phyloP scores from a whole-genome alignment of 495 filamentous ascomycete genomes.

The Trichoderma virens region DNA sequence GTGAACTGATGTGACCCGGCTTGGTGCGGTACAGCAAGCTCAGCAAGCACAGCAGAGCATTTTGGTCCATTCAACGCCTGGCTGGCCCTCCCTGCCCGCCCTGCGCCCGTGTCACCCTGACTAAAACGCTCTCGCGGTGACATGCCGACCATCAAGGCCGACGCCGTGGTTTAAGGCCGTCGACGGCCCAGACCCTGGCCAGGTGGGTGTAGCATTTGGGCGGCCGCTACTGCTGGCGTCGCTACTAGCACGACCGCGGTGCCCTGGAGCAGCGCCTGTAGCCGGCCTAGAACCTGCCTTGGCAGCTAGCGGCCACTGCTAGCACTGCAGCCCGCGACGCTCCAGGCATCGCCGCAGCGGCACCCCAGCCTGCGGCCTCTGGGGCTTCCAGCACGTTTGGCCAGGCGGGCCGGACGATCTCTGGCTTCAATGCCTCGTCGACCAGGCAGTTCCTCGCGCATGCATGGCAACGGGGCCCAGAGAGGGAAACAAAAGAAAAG shows the following conservation, averaged over 20 bases:
- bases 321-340: background rate
- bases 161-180: background rate
- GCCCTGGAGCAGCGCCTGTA: background rate
- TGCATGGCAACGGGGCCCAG: too few relatives aligned
- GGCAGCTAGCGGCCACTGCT: background rate
- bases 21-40: too few relatives aligned
- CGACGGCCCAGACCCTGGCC: background rate
- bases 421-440: background rate
- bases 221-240: conserved; percentile 6
- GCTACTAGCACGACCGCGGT: background rate
- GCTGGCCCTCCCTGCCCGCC: background rate
- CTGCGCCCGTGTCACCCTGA: conserved; percentile 3
- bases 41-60: too few relatives aligned
- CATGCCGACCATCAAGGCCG: background rate
- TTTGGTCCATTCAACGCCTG: too few relatives aligned
- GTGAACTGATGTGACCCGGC: too few relatives aligned
- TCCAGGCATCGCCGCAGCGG: background rate
- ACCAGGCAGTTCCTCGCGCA: too few relatives aligned
- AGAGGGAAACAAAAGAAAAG: too few relatives aligned
- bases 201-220: background rate
- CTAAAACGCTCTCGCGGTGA: conserved; percentile 1
- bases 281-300: background rate
- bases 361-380: background rate
- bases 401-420: conserved; percentile 4
- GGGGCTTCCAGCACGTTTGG: background rate